Evolutionary conservation across 192 early-diverging fungal genomes (phyloP).

Genomic region (Rhizophagus prolifer): DNA sequence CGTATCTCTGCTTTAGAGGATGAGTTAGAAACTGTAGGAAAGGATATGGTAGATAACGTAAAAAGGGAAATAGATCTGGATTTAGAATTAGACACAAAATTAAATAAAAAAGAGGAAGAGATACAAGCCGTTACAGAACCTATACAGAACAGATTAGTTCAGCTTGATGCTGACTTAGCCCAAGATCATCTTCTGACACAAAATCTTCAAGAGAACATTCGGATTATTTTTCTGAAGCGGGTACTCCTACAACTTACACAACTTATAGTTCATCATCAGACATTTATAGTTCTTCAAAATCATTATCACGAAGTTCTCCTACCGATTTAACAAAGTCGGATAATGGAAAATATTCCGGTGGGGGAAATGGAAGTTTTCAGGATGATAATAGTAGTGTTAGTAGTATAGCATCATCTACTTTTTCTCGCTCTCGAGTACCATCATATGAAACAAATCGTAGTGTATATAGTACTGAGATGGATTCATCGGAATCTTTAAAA

Average conservation of each 20-base stretch:
- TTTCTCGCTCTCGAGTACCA: constrained; percentile 6
- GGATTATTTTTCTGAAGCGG: not conserved
- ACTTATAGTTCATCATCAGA: not conserved
- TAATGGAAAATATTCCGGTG: too few relatives aligned
- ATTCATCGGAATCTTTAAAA: not conserved
- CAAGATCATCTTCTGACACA: not conserved
- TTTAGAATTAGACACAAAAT: not conserved
- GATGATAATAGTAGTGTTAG: not conserved
- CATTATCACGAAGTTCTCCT: too few relatives aligned
- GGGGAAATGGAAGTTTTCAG: too few relatives aligned
- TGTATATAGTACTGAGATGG: not conserved
- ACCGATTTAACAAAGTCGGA: not conserved
- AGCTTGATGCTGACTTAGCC: not conserved
- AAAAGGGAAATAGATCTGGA: not conserved
- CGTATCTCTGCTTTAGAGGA: constrained; percentile 23
- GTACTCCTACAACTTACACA: not conserved
- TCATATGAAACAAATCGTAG: not conserved
- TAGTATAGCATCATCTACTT: not conserved
- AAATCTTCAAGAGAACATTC: constrained; percentile 2
- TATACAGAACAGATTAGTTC: not conserved
- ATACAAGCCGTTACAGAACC: not conserved
- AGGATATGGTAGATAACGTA: not conserved
- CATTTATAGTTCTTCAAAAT: not conserved
- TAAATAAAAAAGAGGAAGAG: constrained; percentile 8
- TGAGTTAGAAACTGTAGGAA: constrained; percentile 14